Percentiles rank a stretch among this genome's conserved stretches.
Evolutionary conservation across 2,329 filamentous ascomycete genomes (phyloP).

Genomic region (Elsinoe ampelina): DNA sequence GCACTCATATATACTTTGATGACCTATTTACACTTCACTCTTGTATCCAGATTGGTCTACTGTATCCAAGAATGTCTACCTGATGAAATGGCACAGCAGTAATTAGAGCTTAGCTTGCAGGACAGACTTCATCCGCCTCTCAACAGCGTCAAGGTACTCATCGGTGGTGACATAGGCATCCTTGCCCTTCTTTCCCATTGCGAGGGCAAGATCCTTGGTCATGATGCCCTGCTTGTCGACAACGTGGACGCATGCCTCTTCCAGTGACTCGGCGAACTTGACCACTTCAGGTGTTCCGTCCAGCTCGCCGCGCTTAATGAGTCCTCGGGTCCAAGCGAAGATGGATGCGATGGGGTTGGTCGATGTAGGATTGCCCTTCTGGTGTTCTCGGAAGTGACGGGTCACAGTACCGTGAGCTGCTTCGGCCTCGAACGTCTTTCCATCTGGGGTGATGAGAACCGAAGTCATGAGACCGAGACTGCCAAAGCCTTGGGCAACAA

Average conservation of each 20-base stretch:
- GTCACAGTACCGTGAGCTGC: conserved; percentile 97
- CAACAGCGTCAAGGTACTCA: conserved; percentile 87
- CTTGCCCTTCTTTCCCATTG: conserved; percentile 79
- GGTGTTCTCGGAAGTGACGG: conserved; percentile 96
- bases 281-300: conserved; percentile 89
- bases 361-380: conserved; percentile 93
- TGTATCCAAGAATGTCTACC: conserved; percentile 3
- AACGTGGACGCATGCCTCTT: conserved; percentile 88
- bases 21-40: background rate
- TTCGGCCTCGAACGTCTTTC: conserved; percentile 95
- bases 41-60: background rate
- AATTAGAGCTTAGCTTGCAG: conserved; percentile 67
- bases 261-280: conserved; percentile 80
- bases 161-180: conserved; percentile 83
- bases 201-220: conserved; percentile 98
- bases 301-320: conserved; percentile 85
- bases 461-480: conserved; percentile 98
- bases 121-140: conserved; percentile 73
- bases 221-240: conserved; percentile 92
- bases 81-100: background rate
- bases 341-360: conserved; percentile 99
- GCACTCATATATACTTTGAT: conserved; percentile 1
- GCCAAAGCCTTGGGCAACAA: conserved; percentile 95
- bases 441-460: conserved; percentile 90
- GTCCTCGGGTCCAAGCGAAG: conserved; percentile 95